Conservation (phyloP, 352 stramenopile species). For the Aphanomyces astaci region DNA sequence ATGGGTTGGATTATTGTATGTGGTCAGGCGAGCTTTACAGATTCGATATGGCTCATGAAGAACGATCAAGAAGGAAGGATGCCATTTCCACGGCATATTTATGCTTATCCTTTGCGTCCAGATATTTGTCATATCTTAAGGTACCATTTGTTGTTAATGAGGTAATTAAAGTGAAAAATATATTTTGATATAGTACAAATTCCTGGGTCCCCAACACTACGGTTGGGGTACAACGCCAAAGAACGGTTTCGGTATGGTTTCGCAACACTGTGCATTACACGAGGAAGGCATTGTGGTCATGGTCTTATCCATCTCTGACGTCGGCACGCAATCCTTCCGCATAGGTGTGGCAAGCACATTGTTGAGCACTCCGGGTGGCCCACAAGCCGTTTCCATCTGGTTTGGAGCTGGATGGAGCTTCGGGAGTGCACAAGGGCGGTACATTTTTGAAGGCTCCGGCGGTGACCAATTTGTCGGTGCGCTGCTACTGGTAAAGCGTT, state of each 20-base stretch:
- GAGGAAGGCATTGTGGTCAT: not conserved
- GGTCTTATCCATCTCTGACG: not conserved
- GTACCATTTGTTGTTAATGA: not conserved
- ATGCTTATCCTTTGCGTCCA: not conserved
- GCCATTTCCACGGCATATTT: not conserved
- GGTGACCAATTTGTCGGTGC: not conserved
- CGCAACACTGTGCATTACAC: not conserved
- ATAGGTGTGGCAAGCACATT: not conserved
- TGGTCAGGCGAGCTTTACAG: not conserved
- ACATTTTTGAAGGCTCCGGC: not conserved
- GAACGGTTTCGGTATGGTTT: too few relatives aligned
- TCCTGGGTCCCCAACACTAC: too few relatives aligned
- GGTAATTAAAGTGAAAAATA: too few relatives aligned
- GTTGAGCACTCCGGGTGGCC: not conserved
- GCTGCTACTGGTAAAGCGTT: not conserved
- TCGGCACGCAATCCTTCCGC: too few relatives aligned
- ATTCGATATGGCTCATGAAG: not conserved
- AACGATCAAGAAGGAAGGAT: not conserved
- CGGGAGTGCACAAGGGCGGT: not conserved
- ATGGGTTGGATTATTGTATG: not conserved
- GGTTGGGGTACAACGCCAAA: too few relatives aligned
- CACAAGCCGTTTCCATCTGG: not conserved
- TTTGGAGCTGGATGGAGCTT: not conserved
- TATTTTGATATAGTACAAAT: not conserved
- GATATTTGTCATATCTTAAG: not conserved